Percentiles rank a stretch among this genome's conserved stretches.
Conservation (phyloP, 139 green algal genomes). For the Coccomyxa sp. region DNA sequence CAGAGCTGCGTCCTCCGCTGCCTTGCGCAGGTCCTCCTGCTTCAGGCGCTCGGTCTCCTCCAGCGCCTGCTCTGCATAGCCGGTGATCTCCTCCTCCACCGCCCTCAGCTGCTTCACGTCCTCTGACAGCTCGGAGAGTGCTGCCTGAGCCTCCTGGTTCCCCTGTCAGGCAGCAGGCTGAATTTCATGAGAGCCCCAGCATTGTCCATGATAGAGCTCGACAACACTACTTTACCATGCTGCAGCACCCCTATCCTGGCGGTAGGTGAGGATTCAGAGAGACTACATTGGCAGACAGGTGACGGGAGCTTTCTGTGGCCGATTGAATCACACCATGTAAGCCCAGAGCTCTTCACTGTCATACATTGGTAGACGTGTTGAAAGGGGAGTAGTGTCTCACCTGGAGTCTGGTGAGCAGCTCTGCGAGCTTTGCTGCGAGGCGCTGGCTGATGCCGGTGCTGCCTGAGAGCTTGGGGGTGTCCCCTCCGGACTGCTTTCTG, state of each 20-base stretch:
- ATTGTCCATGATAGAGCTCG: no score
- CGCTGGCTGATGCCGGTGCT: neutral
- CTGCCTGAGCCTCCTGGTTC: neutral
- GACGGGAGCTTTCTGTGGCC: neutral
- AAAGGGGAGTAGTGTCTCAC: neutral
- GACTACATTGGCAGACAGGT: neutral
- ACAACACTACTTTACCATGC: no score
- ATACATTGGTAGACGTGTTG: neutral
- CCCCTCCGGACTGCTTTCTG: no score
- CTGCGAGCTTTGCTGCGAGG: neutral
- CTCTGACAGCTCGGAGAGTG: neutral
- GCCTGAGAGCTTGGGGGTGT: neutral
- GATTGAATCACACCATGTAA: neutral
- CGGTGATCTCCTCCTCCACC: neutral
- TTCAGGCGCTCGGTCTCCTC: constrained; percentile 14
- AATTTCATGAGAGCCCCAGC: no score
- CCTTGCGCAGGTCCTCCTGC: constrained; percentile 21
- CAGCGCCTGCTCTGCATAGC: neutral
- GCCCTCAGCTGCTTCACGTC: neutral
- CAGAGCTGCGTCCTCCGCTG: constrained; percentile 19
- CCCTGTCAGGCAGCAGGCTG: no score
- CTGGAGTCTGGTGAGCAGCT: neutral
- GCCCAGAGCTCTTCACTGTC: neutral
- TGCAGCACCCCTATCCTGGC: no score
- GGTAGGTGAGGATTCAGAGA: neutral